Base-by-base conservation (phyloP, 139 green algal genomes). In the Ettlia oleoabundans region DNA sequence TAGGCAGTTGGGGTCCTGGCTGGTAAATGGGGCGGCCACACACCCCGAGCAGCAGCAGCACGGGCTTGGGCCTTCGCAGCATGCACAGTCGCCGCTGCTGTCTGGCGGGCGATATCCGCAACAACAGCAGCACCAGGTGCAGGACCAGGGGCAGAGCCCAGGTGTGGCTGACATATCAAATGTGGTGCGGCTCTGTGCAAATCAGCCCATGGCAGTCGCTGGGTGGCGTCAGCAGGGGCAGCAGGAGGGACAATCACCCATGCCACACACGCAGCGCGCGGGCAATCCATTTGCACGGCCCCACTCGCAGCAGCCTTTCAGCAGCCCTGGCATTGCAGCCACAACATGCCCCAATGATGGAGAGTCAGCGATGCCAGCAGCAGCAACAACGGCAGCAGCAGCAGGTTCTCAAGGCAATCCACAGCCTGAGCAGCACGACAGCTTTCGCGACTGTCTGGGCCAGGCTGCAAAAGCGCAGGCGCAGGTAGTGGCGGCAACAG, bases 1-100 rank as follows among this genome's bases (percentile, higher is more conserved):
- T 13, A 9, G 37, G 52, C 52, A 80, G 73, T 35, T 68, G 9
- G 73, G 52, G 2, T 80, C 73, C 2, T 80, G 73, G 73, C 13
- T 69, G 73, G 13, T 13, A 4, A 61, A 13, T 1, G 65, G 67
- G 1, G 28, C 41, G 10, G 67, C 67, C 24, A 3, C 4, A 38
- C 58, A 19, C n/a, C 72, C 21, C 28, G 55, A 41, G 0, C 62
- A 41, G 41, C 37, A 41, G 0, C 62, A 41, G 41, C 37, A 68
- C 2, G 58, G 75, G 9, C n/a, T 71, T 37, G 58, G 58, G 33
- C 75, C 55, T 1, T 32, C 4, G 15, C 75, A 55, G 28, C 53
- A 28, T 24, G 30, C 32, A 28, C 47, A n/a, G n/a, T n/a, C 22
- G 71, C 67, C 67, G 67, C 67, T 37, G 38, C 67, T 33, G 40